Evolutionary conservation across 2,329 filamentous ascomycete genomes (phyloP).

Genomic region (Emericellopsis cladophorae): DNA sequence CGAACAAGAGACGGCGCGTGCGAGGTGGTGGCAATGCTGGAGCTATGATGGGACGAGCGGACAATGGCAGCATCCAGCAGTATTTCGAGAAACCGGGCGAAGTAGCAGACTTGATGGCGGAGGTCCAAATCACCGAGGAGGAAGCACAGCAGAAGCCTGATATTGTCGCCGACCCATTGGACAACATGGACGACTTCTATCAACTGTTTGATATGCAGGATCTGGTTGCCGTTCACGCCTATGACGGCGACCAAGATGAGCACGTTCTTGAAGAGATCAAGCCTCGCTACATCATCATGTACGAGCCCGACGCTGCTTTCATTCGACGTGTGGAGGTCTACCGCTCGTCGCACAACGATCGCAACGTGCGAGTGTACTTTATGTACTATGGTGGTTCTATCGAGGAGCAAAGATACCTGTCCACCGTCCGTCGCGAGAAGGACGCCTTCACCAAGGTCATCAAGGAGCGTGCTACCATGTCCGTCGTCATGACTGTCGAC

Average conservation of each 20-base stretch:
- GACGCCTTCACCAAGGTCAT: slow-evolving; percentile 92
- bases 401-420: slow-evolving; percentile 88
- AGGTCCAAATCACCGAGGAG: slow-evolving; percentile 68
- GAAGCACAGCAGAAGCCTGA: slow-evolving; percentile 68
- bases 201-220: slow-evolving; percentile 86
- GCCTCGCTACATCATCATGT: slow-evolving; percentile 96
- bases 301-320: slow-evolving; percentile 89
- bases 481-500: slow-evolving; percentile 69
- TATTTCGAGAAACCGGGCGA: slow-evolving; percentile 75
- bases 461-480: slow-evolving; percentile 88
- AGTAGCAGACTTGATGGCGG: slow-evolving; percentile 69
- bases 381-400: slow-evolving; percentile 93
- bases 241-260: slow-evolving; percentile 91
- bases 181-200: slow-evolving; percentile 87
- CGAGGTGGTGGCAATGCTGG: slow-evolving; percentile 62
- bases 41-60: slow-evolving; percentile 44
- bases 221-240: slow-evolving; percentile 79
- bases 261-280: slow-evolving; percentile 90
- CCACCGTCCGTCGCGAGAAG: slow-evolving; percentile 84
- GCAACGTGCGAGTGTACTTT: slow-evolving; percentile 88
- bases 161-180: slow-evolving; percentile 62
- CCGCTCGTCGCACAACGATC: slow-evolving; percentile 80
- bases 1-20: slow-evolving; percentile 76
- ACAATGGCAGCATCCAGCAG: slow-evolving; percentile 62
- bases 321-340: slow-evolving; percentile 93